Evolutionary conservation across 1,139 yeast genomes (phyloP), one percentile per base, ranked within the genome.

Genomic region (Lodderomyces orthopsilosis): DNA sequence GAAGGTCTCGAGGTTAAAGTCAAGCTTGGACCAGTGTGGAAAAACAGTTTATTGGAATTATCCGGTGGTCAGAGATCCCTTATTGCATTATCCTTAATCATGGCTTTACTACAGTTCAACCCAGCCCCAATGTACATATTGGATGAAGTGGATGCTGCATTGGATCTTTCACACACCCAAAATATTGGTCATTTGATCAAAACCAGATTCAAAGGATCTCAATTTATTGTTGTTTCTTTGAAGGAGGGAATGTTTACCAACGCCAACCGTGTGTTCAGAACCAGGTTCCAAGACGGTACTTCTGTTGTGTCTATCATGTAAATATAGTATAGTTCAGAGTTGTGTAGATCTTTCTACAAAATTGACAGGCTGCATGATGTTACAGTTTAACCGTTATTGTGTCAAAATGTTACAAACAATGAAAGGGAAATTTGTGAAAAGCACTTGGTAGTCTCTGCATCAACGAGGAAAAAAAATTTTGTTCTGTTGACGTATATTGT

Each of bases 191-290:
- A 90, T 59, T 73, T 94, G 59, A 93, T 94, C 63, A 93, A 91
- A 66, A 91, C 97, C 0, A 73, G 96, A 54, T 94, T 94, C 65
- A 85, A 87, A 61, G 97, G 96, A 0, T 85, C 97, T 2, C 99
- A 94, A 61, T 94, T 94, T 58, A 91, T 94, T 52, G 95, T 94
- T 44, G 98, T 94, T 15, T 87, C 96, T 23, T 79, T 94, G 66
- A 94, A 94, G 61, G 98, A 94, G 62, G 98, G 98, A 13, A 89
- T 94, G 96, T 94, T 93, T 60, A 85, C 96, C 21, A 94, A 94
- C 65, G 99, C 98, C 12, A 94, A 94, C 59, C 75, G 96, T 49
- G 89, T 94, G 26, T 94, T 90, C 63, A 77, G 95, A 55, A 91
- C 98, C 1, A 75, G 97, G 51, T 93, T 93, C 65, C 96, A 91